Evolutionary conservation across 2,329 filamentous ascomycete species (phyloP), one percentile per base, ranked within the genome.

Genomic region (Neonectria ditissima): DNA sequence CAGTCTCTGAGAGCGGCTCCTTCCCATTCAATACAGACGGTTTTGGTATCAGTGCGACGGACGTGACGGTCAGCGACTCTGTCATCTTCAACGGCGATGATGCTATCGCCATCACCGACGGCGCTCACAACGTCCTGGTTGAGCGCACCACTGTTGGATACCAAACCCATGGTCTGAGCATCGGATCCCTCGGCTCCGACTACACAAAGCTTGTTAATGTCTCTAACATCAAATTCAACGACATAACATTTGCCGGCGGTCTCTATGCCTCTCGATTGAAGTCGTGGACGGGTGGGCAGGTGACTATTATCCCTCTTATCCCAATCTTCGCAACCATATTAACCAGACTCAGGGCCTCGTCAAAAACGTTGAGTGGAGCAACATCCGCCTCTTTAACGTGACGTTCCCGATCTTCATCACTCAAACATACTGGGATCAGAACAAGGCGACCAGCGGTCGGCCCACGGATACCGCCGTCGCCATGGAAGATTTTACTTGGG

Each of bases 331-430:
- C 10, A 14, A 10, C 22, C 8, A n/a, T 14, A 41, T 32, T 57
- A 55, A 62, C 45, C 11, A 14, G 8, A 13, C 1, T 1, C 4
- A 61, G 53, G 59, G 54, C 14, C 59, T 62, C 32, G 59, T 62
- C 48, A 62, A 62, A 24, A 62, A 57, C 32, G 59, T 62, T 6
- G 54, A 57, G 43, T 62, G 59, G 54, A 57, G 59, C 47, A 62
- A 62, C 39, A 62, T 62, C 18, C 59, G 59, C n/a, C 47, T 62
- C 32, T 62, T 62, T 48, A 62, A 62, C 10, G 59, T 62, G 18
- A 57, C 59, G n/a, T 62, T 62, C 54, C 59, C 59, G n/a, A 41
- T 62, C 41, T 62, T 57, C 41, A 62, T 62, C 48, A 62, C 59
- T 2, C 59, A 62, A n/a, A 62, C 59, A 3, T 62, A 62, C 20